Evolutionary conservation across 1,284 basidiomycete genomes (phyloP).

Genomic region (Pseudozyma thailandica): DNA sequence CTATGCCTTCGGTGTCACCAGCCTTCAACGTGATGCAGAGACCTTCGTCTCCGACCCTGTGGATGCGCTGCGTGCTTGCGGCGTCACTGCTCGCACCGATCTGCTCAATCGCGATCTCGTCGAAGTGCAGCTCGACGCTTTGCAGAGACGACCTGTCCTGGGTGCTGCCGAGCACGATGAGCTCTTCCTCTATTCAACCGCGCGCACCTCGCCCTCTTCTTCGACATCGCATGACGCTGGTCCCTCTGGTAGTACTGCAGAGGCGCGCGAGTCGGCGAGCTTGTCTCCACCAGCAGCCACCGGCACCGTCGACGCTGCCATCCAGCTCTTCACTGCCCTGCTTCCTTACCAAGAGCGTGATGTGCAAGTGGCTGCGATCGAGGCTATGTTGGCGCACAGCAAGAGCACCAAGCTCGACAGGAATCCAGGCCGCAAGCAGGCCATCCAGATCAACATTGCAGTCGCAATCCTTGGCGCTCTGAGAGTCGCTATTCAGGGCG

Average conservation of each 20-base stretch:
- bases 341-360: slow-evolving; percentile 82
- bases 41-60: slow-evolving; percentile 48
- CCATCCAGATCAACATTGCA: slow-evolving; percentile 83
- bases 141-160: slow-evolving; percentile 83
- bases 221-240: slow-evolving; percentile 1
- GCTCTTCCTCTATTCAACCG: slow-evolving; percentile 75
- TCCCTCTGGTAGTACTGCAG: slow-evolving; percentile 19
- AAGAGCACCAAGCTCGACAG: slow-evolving; percentile 84
- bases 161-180: slow-evolving; percentile 88
- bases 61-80: slow-evolving; percentile 29
- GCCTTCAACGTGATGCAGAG: slow-evolving; percentile 70
- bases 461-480: slow-evolving; percentile 84
- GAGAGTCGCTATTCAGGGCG: slow-evolving; percentile 66
- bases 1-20: slow-evolving; percentile 91
- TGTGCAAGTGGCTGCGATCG: slow-evolving; percentile 77
- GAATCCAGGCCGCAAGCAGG: slow-evolving; percentile 88
- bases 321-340: slow-evolving; percentile 82
- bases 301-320: slow-evolving; percentile 86
- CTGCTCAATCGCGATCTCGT: slow-evolving; percentile 80
- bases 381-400: slow-evolving; percentile 74
- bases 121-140: slow-evolving; percentile 79
- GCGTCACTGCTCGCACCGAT: slow-evolving; percentile 67
- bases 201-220: slow-evolving; percentile 3
- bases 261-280: slow-evolving; percentile 71
- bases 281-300: slow-evolving; percentile 82